phyloP scores from a whole-genome alignment of 2,329 filamentous ascomycete species.

The Ophiostoma himal-ulmi region DNA sequence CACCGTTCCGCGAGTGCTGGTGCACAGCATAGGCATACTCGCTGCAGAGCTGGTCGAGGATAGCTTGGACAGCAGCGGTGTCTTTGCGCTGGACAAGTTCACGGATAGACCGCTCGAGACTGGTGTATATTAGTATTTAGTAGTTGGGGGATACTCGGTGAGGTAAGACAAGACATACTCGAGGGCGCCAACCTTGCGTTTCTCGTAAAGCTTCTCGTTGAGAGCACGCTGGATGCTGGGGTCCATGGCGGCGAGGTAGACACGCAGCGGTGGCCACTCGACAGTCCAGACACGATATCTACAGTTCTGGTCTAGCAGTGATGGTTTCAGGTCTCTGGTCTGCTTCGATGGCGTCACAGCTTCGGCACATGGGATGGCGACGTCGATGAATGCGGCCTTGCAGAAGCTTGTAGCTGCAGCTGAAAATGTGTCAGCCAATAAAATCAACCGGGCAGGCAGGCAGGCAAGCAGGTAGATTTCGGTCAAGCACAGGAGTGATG shows the following conservation, averaged over 20 bases:
- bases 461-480: not conserved
- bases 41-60: slow-evolving; percentile 93
- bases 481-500: not conserved
- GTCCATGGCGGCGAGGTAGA: slow-evolving; percentile 59
- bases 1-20: slow-evolving; percentile 93
- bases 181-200: slow-evolving; percentile 90
- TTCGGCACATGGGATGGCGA: not conserved
- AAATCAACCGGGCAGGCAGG: not conserved
- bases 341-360: slow-evolving; percentile 8
- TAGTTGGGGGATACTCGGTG: not conserved
- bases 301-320: not conserved
- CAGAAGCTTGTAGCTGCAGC: not conserved
- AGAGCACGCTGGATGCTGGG: slow-evolving; percentile 79
- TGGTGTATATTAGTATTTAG: slow-evolving; percentile 34
- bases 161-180: slow-evolving; percentile 58
- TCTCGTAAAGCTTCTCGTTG: slow-evolving; percentile 98
- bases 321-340: not conserved
- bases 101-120: slow-evolving; percentile 84
- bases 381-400: not conserved
- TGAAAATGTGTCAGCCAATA: not conserved
- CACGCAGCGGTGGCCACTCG: not conserved
- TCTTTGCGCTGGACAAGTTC: slow-evolving; percentile 73
- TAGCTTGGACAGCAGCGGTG: slow-evolving; percentile 72
- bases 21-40: slow-evolving; percentile 97
- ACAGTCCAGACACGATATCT: not conserved